phyloP scores from a whole-genome alignment of 176 grass and related monocot species.

The Juncus inflexus region DNA sequence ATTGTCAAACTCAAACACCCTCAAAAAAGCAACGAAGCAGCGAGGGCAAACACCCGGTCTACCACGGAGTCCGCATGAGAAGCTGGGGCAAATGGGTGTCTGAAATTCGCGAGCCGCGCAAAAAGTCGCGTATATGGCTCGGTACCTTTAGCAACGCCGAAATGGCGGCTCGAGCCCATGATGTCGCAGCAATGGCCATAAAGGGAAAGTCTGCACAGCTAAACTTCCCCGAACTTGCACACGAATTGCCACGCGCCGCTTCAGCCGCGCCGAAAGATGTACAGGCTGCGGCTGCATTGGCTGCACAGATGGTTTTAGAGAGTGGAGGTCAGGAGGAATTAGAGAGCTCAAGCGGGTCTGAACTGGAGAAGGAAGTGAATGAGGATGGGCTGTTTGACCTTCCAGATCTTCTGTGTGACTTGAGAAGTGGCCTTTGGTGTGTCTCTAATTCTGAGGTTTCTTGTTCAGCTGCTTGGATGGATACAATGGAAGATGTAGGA shows the following conservation, averaged over 20 bases:
- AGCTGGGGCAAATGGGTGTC: constrained; percentile 90
- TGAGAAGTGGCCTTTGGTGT: constrained; percentile 48
- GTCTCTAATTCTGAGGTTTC: constrained; percentile 25
- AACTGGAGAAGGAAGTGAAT: constrained; percentile 3
- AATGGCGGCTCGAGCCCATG: constrained; percentile 79
- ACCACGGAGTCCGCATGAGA: constrained; percentile 77
- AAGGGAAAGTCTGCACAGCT: constrained; percentile 61
- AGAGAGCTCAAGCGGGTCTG: constrained; percentile 51
- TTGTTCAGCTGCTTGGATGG: constrained; percentile 36
- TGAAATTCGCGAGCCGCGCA: constrained; percentile 76
- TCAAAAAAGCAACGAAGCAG: constrained; percentile 55
- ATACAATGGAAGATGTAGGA: constrained; percentile 33
- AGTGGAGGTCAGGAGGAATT: constrained; percentile 43
- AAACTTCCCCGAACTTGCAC: constrained; percentile 64
- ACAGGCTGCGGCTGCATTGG: constrained; percentile 68
- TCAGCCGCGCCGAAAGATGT: constrained; percentile 72
- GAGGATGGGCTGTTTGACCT: constrained; percentile 80
- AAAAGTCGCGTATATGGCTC: constrained; percentile 93
- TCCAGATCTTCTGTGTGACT: constrained; percentile 80
- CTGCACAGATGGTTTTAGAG: constrained; percentile 22
- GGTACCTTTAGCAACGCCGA: constrained; percentile 50
- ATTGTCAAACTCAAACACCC: constrained; percentile 8
- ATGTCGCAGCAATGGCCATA: constrained; percentile 71
- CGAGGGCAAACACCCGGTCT: constrained; percentile 72
- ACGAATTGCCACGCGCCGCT: constrained; percentile 53